Evolutionary conservation across 192 early-diverging fungal species (phyloP), one percentile per base, ranked within the genome.

Genomic region (Dissophora globulifera): DNA sequence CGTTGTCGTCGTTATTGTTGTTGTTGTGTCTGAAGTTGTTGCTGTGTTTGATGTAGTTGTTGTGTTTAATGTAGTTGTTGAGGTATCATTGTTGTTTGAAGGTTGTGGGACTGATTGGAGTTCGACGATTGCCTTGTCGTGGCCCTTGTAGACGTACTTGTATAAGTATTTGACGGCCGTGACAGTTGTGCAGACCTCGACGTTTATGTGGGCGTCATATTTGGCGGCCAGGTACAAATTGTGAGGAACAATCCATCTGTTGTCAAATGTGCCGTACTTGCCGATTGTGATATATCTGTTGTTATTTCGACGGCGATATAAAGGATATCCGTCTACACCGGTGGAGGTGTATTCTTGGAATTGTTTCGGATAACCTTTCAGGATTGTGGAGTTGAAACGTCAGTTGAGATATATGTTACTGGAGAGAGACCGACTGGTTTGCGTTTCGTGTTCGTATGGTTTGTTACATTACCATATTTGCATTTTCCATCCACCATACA

Each of bases 121-220:
- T n/a, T n/a, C n/a, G n/a, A n/a, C n/a, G n/a, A n/a, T n/a, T n/a
- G n/a, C n/a, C n/a, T n/a, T n/a, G 50, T 75, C 71, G 53, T 63
- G 58, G 2, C 50, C 56, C 26, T 68, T 66, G 56, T 58, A 43
- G 10, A 69, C 32, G 40, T 81, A 65, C 49, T 61, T 42, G 55
- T 42, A 68, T 0, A 81, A n/a, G 31, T 65, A 52, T 15, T 59
- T 50, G 3, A 67, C 55, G 7, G 55, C 55, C 3, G 8, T 31
- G 9, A 50, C 17, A 23, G 55, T 56, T 15, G 23, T 35, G 46
- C 65, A 58, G 22, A 69, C 51, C 43, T 79, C 62, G 9, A 79
- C 58, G 58, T 79, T 70, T 10, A 79, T 70, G 20, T 79, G 68
- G 2, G 61, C 60, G 50, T 65, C 33, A 46, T 65, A 79, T 26